Evolutionary conservation across 352 stramenopile genomes (phyloP).

Genomic region (Phytopythium cucurbitacearum): DNA sequence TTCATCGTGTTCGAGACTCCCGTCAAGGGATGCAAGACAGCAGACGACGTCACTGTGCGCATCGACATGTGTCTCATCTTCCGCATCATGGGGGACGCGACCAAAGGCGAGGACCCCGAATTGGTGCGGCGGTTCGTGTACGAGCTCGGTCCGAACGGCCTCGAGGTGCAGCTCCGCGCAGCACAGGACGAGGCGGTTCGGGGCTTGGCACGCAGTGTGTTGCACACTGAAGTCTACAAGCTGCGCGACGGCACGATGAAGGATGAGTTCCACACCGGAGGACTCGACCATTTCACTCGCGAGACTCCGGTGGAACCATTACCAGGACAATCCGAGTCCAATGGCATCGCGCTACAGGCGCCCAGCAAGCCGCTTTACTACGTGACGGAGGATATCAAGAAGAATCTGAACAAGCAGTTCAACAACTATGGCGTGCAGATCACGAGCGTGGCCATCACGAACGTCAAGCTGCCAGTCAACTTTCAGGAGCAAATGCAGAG

Average conservation of each 20-base stretch:
- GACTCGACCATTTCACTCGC: constrained; percentile 18
- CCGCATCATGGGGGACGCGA: constrained; percentile 84
- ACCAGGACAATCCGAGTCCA: neutral
- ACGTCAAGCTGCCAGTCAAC: constrained; percentile 51
- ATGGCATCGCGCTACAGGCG: neutral
- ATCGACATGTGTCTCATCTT: constrained; percentile 89
- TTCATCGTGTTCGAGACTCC: constrained; percentile 85
- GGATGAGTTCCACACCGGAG: constrained; percentile 56
- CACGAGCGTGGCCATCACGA: constrained; percentile 67
- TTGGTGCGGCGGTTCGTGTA: constrained; percentile 89
- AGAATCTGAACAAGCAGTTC: constrained; percentile 71
- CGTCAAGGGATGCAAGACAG: constrained; percentile 88
- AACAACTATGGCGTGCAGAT: constrained; percentile 74
- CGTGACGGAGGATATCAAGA: constrained; percentile 69
- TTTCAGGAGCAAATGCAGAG: constrained; percentile 71
- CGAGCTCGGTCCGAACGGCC: constrained; percentile 75
- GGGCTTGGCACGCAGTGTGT: constrained; percentile 72
- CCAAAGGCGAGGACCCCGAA: constrained; percentile 75
- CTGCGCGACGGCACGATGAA: constrained; percentile 71
- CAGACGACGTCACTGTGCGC: constrained; percentile 81
- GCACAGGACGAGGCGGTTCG: constrained; percentile 83
- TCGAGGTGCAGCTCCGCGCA: constrained; percentile 81
- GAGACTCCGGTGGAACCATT: neutral
- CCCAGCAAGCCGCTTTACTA: constrained; percentile 23
- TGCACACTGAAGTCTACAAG: constrained; percentile 88